phyloP scores from a whole-genome alignment of 2,329 filamentous ascomycete species.

The Cytospora mali region DNA sequence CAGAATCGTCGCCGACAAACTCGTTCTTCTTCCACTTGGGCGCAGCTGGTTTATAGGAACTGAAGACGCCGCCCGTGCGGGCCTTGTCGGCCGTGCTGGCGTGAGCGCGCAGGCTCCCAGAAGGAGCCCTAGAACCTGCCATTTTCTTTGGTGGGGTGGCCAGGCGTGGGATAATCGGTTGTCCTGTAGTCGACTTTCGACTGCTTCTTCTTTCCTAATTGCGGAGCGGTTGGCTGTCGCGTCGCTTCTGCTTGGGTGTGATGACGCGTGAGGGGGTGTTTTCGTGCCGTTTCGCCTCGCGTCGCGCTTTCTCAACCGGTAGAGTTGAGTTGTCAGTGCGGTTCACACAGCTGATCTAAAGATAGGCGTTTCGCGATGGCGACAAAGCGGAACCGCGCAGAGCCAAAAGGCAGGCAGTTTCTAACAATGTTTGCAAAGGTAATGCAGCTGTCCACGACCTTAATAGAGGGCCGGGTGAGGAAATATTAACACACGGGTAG shows the following conservation, averaged over 20 bases:
- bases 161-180: neutral
- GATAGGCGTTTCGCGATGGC: neutral
- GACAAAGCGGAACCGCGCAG: neutral
- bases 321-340: constrained; percentile 3
- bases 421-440: neutral
- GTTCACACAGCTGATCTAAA: neutral
- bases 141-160: constrained; percentile 2
- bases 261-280: neutral
- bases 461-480: neutral
- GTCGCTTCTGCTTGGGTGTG: neutral
- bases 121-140: constrained; percentile 22
- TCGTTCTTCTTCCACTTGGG: constrained; percentile 39
- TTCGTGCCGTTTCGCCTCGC: neutral
- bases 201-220: neutral
- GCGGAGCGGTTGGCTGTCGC: neutral
- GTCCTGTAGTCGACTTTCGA: neutral
- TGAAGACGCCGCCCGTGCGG: constrained; percentile 1
- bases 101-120: constrained; percentile 25
- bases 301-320: neutral
- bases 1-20: constrained; percentile 33
- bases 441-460: neutral
- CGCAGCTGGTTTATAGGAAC: constrained; percentile 31
- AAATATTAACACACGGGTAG: neutral
- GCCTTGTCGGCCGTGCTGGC: constrained; percentile 27
- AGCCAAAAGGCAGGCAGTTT: neutral